Percentiles rank a stretch among this genome's conserved stretches.
These are phyloP conservation scores for Capillidium rhysosporum DNA, from an alignment of 371 early-diverging fungal species.

Conservation along the genomic window DNA sequence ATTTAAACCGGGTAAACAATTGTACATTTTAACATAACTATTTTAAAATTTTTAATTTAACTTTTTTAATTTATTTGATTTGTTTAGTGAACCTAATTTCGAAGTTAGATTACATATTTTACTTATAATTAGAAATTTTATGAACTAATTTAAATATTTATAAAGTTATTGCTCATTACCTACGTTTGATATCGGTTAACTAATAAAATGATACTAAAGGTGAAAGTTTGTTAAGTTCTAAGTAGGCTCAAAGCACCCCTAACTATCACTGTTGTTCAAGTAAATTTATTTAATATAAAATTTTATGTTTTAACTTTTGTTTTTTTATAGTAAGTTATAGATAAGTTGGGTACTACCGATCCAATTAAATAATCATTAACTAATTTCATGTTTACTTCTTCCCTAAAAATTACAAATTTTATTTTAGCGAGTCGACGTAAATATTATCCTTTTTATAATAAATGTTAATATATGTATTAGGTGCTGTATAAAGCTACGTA, in stretches of 20 bases:
- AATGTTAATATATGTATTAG: constrained; percentile 1
- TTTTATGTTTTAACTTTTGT: neutral
- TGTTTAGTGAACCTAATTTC: no score
- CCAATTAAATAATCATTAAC: constrained; percentile 58
- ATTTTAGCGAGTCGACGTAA: constrained; percentile 27
- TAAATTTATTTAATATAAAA: constrained; percentile 9
- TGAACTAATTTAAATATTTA: constrained; percentile 71
- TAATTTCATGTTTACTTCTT: constrained; percentile 72
- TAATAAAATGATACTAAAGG: constrained; percentile 87
- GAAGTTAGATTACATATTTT: neutral
- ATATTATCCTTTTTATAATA: neutral
- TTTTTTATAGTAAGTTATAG: neutral
- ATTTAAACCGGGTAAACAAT: no score
- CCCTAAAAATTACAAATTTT: constrained; percentile 57
- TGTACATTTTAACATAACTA: no score
- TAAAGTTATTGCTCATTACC: constrained; percentile 73
- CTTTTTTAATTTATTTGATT: no score
- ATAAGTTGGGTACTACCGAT: no score
- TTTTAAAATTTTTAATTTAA: no score
- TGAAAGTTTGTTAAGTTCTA: constrained; percentile 46
- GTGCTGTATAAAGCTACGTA: constrained; percentile 38
- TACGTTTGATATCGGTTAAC: constrained; percentile 69
- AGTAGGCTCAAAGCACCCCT: constrained; percentile 74
- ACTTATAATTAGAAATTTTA: constrained; percentile 18
- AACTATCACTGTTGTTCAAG: constrained; percentile 44